Percentiles rank a stretch among this genome's conserved stretches.
Conservation (phyloP, 2,329 filamentous ascomycete genomes). For the Colletotrichum liriopes region DNA sequence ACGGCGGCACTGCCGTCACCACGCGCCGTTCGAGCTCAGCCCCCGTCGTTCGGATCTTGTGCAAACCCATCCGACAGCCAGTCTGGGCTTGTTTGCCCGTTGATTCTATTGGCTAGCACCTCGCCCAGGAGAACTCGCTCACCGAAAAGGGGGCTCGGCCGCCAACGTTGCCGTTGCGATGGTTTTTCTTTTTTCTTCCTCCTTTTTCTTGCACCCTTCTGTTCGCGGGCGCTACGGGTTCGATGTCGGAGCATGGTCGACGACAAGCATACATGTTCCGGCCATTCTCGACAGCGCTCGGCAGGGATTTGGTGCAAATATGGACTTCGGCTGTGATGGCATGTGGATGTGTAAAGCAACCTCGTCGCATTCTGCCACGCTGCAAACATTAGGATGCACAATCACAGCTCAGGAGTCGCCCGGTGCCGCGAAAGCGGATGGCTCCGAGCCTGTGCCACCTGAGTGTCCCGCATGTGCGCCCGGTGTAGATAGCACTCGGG, state of each 20-base stretch:
- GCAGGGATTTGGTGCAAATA: not conserved
- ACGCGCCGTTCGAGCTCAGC: not conserved
- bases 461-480: not conserved
- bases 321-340: not conserved
- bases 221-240: not conserved
- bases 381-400: not conserved
- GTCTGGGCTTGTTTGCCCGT: not conserved
- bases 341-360: not conserved
- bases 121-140: too few relatives aligned
- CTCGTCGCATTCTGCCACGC: not conserved
- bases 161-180: not conserved
- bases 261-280: not conserved
- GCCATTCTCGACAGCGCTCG: not conserved
- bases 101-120: not conserved
- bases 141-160: too few relatives aligned
- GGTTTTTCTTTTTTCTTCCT: not conserved
- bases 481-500: not conserved
- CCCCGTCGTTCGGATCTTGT: not conserved
- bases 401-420: not conserved
- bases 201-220: not conserved
- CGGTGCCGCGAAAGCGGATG: not conserved
- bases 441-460: too few relatives aligned
- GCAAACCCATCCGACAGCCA: not conserved
- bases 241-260: not conserved
- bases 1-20: constrained; percentile 14